Percentiles rank a stretch among this genome's conserved stretches.
Conservation (phyloP, 768 basidiomycete genomes). For the Crepidotus variabilis region DNA sequence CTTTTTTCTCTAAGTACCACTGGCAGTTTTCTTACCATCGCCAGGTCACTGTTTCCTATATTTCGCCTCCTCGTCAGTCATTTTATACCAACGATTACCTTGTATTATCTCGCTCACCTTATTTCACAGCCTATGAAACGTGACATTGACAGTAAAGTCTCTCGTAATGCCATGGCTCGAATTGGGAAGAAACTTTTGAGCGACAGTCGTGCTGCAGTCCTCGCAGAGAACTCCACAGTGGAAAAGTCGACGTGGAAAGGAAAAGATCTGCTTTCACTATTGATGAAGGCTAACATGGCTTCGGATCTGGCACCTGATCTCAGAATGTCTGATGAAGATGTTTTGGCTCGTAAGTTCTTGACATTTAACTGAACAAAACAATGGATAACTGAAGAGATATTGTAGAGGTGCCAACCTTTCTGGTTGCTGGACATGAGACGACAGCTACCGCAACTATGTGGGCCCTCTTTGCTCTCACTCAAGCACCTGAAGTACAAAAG, state of each 20-base stretch:
- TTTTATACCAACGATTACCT: not conserved
- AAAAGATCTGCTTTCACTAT: constrained; percentile 56
- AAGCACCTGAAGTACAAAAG: constrained; percentile 43
- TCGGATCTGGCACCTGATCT: constrained; percentile 52
- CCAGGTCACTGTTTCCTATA: constrained; percentile 31
- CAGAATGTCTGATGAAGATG: constrained; percentile 57
- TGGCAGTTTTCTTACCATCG: constrained; percentile 27
- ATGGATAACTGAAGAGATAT: not conserved
- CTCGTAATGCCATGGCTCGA: constrained; percentile 38
- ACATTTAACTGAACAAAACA: not conserved
- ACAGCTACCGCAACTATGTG: constrained; percentile 50
- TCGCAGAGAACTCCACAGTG: constrained; percentile 23
- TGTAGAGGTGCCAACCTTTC: constrained; percentile 56
- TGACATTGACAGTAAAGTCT: constrained; percentile 22
- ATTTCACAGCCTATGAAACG: constrained; percentile 25
- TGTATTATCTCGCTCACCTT: not conserved
- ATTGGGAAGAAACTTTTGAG: constrained; percentile 48
- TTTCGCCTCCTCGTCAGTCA: constrained; percentile 32
- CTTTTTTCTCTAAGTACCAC: constrained; percentile 41
- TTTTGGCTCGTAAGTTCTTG: constrained; percentile 44
- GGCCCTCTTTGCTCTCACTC: constrained; percentile 53
- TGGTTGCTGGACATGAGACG: constrained; percentile 58
- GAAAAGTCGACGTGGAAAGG: constrained; percentile 25
- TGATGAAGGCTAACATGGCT: constrained; percentile 62
- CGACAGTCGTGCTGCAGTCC: constrained; percentile 41